Evolutionary conservation across 2,329 filamentous ascomycete genomes (phyloP).

Genomic region (Lecanoromycetidae sp.): DNA sequence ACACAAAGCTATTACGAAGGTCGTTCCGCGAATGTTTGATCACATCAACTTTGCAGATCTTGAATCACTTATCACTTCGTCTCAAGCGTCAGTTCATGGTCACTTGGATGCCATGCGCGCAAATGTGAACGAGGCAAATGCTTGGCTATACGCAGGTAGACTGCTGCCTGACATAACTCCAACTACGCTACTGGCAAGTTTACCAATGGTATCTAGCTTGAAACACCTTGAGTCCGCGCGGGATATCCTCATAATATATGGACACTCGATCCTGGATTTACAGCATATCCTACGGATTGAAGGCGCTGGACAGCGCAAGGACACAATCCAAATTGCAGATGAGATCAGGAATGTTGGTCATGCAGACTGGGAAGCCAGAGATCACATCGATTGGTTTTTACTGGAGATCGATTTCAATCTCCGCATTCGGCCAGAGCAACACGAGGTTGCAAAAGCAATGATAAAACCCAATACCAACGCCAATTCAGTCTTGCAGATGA

Average conservation of each 20-base stretch:
- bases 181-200: conserved; percentile 27
- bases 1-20: neutral
- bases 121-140: neutral
- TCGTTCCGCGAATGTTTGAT: neutral
- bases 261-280: conserved; percentile 26
- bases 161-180: conserved; percentile 34
- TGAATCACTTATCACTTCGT: neutral
- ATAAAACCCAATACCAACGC: conserved; percentile 24
- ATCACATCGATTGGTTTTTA: conserved; percentile 47
- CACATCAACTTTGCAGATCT: neutral
- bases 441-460: conserved; percentile 49
- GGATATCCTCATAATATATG: neutral
- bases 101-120: neutral
- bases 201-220: neutral
- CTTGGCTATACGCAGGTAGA: conserved; percentile 30
- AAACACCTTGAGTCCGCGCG: neutral
- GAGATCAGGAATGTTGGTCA: conserved; percentile 34
- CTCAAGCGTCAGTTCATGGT: neutral
- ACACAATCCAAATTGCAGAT: conserved; percentile 26
- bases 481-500: conserved; percentile 15
- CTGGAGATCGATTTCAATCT: conserved; percentile 53
- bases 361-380: conserved; percentile 13
- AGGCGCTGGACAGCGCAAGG: conserved; percentile 27
- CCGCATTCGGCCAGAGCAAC: conserved; percentile 48
- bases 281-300: conserved; percentile 36